Conservation (phyloP, 805 yeast species). For the Spathaspora gorwiae region DNA sequence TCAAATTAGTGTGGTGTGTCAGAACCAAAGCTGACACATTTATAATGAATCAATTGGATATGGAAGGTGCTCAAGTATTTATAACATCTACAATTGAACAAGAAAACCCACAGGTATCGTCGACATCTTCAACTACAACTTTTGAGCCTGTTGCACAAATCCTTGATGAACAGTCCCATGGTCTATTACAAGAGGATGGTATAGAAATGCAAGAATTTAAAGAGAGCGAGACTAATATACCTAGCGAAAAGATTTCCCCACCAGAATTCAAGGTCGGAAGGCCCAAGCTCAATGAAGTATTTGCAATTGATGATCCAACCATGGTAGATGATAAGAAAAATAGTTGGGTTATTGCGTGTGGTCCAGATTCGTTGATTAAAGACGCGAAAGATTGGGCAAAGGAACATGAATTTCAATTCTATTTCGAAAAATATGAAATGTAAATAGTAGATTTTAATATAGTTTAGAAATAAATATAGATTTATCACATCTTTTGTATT, state of each 20-base stretch:
- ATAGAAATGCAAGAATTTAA: constrained; percentile 21
- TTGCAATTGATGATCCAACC: constrained; percentile 24
- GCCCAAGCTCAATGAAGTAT: constrained; percentile 36
- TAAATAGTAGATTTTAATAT: constrained; percentile 6
- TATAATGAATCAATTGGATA: constrained; percentile 34
- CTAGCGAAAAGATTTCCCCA: background rate
- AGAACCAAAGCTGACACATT: constrained; percentile 44
- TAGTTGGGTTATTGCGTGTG: constrained; percentile 55
- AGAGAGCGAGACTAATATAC: constrained; percentile 12
- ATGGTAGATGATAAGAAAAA: constrained; percentile 30
- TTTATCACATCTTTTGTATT: too few species aligned
- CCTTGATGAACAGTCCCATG: constrained; percentile 15
- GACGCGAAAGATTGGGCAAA: constrained; percentile 39
- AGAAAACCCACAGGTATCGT: background rate
- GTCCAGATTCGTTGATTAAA: constrained; percentile 43
- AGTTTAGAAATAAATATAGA: background rate
- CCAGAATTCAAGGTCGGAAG: constrained; percentile 21
- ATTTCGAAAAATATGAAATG: constrained; percentile 42
- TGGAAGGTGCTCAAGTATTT: constrained; percentile 33
- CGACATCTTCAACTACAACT: background rate
- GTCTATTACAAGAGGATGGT: constrained; percentile 16
- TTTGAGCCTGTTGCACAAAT: constrained; percentile 4
- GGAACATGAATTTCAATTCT: constrained; percentile 29
- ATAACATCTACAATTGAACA: constrained; percentile 26
- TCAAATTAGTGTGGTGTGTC: constrained; percentile 53